These are phyloP conservation scores for Ajuga chamaepitys DNA, from an alignment of 257 asterid genomes.

Conservation along the genomic window DNA sequence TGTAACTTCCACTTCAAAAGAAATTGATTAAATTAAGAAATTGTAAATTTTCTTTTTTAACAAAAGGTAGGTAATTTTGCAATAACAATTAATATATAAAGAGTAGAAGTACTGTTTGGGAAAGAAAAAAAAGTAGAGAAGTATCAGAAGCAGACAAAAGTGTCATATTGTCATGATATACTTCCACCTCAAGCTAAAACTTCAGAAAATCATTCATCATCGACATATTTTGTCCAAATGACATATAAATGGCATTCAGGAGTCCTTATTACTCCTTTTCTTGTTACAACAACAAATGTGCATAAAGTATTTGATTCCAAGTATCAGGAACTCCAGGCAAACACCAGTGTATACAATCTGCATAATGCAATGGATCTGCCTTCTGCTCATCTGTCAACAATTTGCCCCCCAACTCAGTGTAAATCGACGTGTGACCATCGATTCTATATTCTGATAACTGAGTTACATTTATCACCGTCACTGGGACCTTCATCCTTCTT, in stretches of 20 bases:
- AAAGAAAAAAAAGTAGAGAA: no score
- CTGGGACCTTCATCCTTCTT: slow-evolving; percentile 57
- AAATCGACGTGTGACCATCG: slow-evolving; percentile 70
- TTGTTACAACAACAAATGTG: slow-evolving; percentile 49
- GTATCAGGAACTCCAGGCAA: slow-evolving; percentile 91
- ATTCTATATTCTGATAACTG: slow-evolving; percentile 72
- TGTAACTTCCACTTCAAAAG: no score
- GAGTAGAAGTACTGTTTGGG: no score
- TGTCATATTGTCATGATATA: no score
- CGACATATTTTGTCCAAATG: slow-evolving; percentile 10
- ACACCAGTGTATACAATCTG: slow-evolving; percentile 95
- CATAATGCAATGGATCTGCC: slow-evolving; percentile 58
- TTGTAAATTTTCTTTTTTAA: no score
- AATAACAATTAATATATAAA: no score
- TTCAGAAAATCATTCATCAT: no score
- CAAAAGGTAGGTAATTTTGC: no score
- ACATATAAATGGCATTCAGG: background rate
- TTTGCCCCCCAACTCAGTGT: slow-evolving; percentile 60
- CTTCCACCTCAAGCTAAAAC: no score
- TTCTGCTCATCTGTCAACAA: slow-evolving; percentile 53
- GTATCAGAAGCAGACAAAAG: no score
- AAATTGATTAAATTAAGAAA: no score
- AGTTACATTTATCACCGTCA: slow-evolving; percentile 64
- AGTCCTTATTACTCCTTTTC: background rate
- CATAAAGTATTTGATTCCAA: slow-evolving; percentile 66